A percentile compares a stretch with the other conserved stretches of the same genome.
Evolutionary conservation across 805 yeast genomes (phyloP).

Genomic region (Lipomyces yamanashiensis): DNA sequence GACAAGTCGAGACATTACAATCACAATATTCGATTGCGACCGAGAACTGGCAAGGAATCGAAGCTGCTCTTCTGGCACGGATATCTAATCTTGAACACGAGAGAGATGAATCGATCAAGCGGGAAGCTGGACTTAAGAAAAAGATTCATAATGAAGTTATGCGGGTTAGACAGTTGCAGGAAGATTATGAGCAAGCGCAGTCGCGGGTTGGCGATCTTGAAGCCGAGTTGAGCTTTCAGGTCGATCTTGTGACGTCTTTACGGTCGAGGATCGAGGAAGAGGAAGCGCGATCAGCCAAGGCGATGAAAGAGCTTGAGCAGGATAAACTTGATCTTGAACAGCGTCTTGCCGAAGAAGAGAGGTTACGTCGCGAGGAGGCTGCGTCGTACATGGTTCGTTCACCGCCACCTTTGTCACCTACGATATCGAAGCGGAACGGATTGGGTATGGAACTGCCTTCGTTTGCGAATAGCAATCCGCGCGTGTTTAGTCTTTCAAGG

Average conservation of each 20-base stretch:
- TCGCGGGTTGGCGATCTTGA: conserved; percentile 28
- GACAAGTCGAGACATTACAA: conserved; percentile 62
- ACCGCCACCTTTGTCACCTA: conserved; percentile 25
- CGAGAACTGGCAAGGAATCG: conserved; percentile 83
- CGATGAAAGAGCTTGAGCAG: conserved; percentile 37
- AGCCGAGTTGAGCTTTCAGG: conserved; percentile 27
- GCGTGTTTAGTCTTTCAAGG: conserved; percentile 15
- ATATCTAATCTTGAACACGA: conserved; percentile 54
- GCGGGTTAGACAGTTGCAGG: conserved; percentile 13
- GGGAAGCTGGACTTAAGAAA: conserved; percentile 38
- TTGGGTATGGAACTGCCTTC: neutral
- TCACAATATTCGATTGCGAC: conserved; percentile 75
- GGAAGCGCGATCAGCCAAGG: conserved; percentile 18
- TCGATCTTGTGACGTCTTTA: conserved; percentile 27
- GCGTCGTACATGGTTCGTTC: conserved; percentile 15
- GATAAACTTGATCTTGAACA: conserved; percentile 36
- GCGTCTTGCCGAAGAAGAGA: conserved; percentile 35
- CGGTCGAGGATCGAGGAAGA: conserved; percentile 32
- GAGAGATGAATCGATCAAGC: conserved; percentile 47
- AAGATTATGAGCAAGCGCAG: conserved; percentile 14
- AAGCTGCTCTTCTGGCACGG: conserved; percentile 61
- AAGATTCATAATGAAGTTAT: conserved; percentile 20
- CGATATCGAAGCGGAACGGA: conserved; percentile 21
- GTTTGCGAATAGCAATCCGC: conserved; percentile 1
- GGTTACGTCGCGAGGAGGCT: conserved; percentile 31